phyloP scores from a whole-genome alignment of 2,329 filamentous ascomycete species.

The Curvularia sp. region DNA sequence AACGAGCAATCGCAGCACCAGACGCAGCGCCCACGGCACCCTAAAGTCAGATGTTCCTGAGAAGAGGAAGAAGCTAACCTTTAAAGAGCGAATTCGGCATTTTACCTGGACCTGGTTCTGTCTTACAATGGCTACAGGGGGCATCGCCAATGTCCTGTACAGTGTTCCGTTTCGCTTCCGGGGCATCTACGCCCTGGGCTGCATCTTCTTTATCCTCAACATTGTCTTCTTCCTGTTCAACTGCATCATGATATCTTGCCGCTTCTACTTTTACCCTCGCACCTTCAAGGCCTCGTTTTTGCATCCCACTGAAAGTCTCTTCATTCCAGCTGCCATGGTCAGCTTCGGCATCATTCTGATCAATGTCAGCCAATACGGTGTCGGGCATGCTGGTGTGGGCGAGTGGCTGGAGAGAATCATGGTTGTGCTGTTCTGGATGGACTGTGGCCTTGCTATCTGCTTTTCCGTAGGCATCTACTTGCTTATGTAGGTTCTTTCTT shows the following conservation, averaged over 20 bases:
- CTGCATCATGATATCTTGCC: slow-evolving; percentile 67
- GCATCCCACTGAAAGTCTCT: slow-evolving; percentile 79
- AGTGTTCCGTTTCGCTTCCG: slow-evolving; percentile 54
- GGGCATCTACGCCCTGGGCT: slow-evolving; percentile 57
- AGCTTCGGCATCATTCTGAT: slow-evolving; percentile 69
- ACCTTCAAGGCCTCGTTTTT: slow-evolving; percentile 75
- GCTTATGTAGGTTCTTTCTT: slow-evolving; percentile 63
- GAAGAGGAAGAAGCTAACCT: slow-evolving; percentile 35
- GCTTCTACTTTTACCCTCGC: slow-evolving; percentile 73
- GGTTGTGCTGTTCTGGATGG: slow-evolving; percentile 76
- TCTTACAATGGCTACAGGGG: slow-evolving; percentile 68
- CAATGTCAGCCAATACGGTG: slow-evolving; percentile 78
- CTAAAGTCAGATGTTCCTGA: slow-evolving; percentile 3
- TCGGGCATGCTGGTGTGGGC: slow-evolving; percentile 56
- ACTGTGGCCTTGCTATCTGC: slow-evolving; percentile 70
- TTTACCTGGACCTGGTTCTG: slow-evolving; percentile 84
- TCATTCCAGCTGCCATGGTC: slow-evolving; percentile 72
- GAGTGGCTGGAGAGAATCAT: slow-evolving; percentile 64
- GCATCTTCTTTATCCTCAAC: slow-evolving; percentile 58
- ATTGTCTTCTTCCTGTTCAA: slow-evolving; percentile 73
- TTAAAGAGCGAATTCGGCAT: slow-evolving; percentile 65
- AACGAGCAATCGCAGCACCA: slow-evolving; percentile 7
- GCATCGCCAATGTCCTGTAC: slow-evolving; percentile 66
- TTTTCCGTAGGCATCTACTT: slow-evolving; percentile 76
- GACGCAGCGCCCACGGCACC: background rate